Evolutionary conservation across 2,329 filamentous ascomycete genomes (phyloP).

Genomic region (Aspergillus novoparasiticus): DNA sequence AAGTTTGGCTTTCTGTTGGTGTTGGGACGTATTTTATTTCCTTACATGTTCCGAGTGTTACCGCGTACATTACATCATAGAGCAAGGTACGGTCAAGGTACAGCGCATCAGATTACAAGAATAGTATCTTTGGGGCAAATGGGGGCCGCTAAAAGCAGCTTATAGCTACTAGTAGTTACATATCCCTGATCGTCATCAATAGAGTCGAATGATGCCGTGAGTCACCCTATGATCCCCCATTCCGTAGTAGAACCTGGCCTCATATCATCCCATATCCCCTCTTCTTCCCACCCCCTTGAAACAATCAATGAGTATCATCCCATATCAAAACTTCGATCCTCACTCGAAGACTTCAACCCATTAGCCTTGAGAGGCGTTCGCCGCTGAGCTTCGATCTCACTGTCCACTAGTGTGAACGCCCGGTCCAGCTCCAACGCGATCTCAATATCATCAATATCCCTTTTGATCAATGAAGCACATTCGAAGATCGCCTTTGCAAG

Average conservation of each 20-base stretch:
- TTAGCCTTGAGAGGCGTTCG: not conserved
- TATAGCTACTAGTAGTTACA: not conserved
- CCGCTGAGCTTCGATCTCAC: constrained; percentile 36
- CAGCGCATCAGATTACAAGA: not conserved
- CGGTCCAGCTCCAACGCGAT: constrained; percentile 27
- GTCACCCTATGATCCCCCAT: not conserved
- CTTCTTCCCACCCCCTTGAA: not conserved
- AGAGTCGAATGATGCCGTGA: not conserved
- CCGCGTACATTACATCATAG: constrained; percentile 6
- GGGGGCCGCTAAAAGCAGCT: not conserved
- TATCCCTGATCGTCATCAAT: not conserved
- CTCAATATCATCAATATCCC: constrained; percentile 22
- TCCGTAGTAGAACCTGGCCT: not conserved
- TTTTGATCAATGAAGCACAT: constrained; percentile 28
- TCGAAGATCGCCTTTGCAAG: constrained; percentile 37
- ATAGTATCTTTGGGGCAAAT: not conserved
- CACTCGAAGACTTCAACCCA: not conserved
- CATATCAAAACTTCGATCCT: not conserved
- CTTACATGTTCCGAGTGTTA: constrained; percentile 2
- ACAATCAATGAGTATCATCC: not conserved
- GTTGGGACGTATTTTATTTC: not conserved
- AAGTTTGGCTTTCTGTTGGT: not conserved
- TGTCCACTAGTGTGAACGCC: constrained; percentile 29
- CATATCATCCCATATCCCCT: not conserved
- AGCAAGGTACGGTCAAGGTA: not conserved